A percentile compares a stretch with the other conserved stretches of the same genome.
Conservation (phyloP, 345 rosid genomes). For the Clarkia xantiana region DNA sequence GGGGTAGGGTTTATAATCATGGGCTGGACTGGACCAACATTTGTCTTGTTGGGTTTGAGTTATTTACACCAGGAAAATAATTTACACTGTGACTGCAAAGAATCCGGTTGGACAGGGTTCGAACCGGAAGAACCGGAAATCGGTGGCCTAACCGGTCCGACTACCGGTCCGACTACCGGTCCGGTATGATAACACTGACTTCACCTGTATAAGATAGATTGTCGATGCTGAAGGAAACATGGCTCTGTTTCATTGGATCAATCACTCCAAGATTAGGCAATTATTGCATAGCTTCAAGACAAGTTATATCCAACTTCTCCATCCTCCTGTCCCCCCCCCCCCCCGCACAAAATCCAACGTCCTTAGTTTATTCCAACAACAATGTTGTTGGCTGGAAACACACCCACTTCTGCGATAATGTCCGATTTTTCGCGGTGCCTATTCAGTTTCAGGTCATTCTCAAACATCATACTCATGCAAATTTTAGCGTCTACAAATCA, state of each 20-base stretch:
- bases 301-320: constrained; percentile 14
- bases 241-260: constrained; percentile 29
- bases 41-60: too few relatives aligned
- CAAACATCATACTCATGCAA: background rate
- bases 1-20: too few relatives aligned
- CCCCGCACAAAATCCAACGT: background rate
- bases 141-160: too few relatives aligned
- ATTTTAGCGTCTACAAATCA: background rate
- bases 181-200: too few relatives aligned
- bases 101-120: too few relatives aligned
- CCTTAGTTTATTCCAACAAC: constrained; percentile 6
- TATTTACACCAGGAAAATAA: too few relatives aligned
- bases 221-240: constrained; percentile 10
- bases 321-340: constrained; percentile 7
- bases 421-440: constrained; percentile 36
- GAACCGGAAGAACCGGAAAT: too few relatives aligned
- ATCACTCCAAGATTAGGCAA: constrained; percentile 18
- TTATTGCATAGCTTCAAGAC: constrained; percentile 16
- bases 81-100: too few relatives aligned
- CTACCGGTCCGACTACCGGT: too few relatives aligned
- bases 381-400: constrained; percentile 9
- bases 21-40: too few relatives aligned
- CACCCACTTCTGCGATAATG: constrained; percentile 15
- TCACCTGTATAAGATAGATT: too few relatives aligned
- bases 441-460: constrained; percentile 19